Evolutionary conservation across 768 basidiomycete species (phyloP).

Genomic region (Leccinum sublutescens): DNA sequence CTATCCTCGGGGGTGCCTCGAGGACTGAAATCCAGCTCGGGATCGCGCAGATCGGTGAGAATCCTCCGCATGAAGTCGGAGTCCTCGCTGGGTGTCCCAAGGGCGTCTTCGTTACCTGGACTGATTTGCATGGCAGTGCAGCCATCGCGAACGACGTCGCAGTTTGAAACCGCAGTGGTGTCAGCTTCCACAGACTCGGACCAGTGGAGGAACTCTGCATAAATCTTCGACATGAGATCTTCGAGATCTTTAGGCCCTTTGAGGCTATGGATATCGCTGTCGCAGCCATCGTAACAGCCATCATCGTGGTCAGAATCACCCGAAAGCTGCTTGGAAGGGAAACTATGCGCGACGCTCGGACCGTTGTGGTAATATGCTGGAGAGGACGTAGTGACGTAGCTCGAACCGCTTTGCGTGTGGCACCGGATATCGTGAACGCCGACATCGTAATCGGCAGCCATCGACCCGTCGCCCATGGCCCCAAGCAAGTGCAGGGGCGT

Average conservation of each 20-base stretch:
- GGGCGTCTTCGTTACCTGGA: neutral
- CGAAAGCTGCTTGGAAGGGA: neutral
- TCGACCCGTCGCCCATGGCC: neutral
- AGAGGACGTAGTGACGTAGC: neutral
- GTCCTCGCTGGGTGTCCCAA: neutral
- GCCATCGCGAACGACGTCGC: neutral
- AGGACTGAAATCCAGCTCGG: conserved; percentile 7
- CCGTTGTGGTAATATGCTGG: no score
- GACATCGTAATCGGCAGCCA: neutral
- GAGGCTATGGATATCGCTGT: neutral
- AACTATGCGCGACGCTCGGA: no score
- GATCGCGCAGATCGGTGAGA: conserved; percentile 17
- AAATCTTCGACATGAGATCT: neutral
- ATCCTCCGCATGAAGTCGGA: conserved; percentile 14
- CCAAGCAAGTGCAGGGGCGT: no score
- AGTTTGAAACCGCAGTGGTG: neutral
- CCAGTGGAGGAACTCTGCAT: neutral
- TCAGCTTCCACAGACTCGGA: neutral
- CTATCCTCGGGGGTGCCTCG: conserved; percentile 4
- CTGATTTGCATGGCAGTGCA: neutral
- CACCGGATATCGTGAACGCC: neutral
- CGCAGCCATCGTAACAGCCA: neutral
- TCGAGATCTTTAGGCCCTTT: neutral
- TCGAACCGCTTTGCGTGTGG: neutral
- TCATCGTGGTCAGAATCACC: neutral